Percentiles rank a stretch among this genome's conserved stretches.
These are phyloP conservation scores for Penicillium robsamsonii DNA, from an alignment of 495 filamentous ascomycete genomes.

Conservation along the genomic window DNA sequence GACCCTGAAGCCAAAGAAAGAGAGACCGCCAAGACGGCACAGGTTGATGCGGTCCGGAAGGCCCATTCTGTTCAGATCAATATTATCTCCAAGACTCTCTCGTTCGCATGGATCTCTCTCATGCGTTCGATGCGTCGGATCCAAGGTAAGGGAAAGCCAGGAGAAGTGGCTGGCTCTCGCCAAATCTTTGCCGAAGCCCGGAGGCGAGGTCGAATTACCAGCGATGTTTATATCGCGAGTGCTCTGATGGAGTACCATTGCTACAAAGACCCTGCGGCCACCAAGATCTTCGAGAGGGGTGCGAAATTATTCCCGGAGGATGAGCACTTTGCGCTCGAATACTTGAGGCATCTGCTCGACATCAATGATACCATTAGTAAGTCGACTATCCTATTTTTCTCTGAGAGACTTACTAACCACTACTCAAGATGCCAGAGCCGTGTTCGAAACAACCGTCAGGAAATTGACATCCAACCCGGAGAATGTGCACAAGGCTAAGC, in stretches of 20 bases:
- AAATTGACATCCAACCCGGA: conserved; percentile 72
- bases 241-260: conserved; percentile 92
- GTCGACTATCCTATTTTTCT: conserved; percentile 29
- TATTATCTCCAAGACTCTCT: conserved; percentile 72
- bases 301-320: conserved; percentile 90
- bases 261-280: conserved; percentile 87
- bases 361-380: conserved; percentile 91
- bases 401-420: conserved; percentile 19
- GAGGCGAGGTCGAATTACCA: conserved; percentile 78
- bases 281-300: conserved; percentile 92
- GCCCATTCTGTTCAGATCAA: conserved; percentile 68
- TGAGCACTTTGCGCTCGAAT: conserved; percentile 86
- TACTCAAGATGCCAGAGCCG: conserved; percentile 78
- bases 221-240: conserved; percentile 89
- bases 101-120: conserved; percentile 89
- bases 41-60: conserved; percentile 69
- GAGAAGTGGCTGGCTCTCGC: conserved; percentile 70
- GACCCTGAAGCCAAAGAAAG: conserved; percentile 55
- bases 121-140: conserved; percentile 92
- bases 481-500: conserved; percentile 69
- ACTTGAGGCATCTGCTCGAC: conserved; percentile 87
- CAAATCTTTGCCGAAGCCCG: conserved; percentile 86
- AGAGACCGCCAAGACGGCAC: conserved; percentile 56
- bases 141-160: conserved; percentile 82
- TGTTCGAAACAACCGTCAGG: conserved; percentile 89